These are phyloP conservation scores for Rhynchosporium secalis DNA, from an alignment of 2,329 filamentous ascomycete genomes.

Conservation along the genomic window DNA sequence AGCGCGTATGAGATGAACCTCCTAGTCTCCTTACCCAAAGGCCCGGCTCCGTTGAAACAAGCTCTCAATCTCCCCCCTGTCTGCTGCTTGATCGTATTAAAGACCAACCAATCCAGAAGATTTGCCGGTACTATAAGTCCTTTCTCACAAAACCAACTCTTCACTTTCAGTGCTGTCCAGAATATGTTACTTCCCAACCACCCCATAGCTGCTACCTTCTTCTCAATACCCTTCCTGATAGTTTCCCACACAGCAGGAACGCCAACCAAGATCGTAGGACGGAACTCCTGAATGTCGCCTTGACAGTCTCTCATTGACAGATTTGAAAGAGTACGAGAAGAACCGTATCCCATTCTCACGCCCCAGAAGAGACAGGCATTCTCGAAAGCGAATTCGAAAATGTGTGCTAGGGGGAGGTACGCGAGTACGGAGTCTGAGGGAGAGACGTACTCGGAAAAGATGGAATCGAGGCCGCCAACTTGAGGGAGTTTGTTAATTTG, in stretches of 20 bases:
- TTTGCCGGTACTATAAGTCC: constrained; percentile 53
- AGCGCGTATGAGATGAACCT: constrained; percentile 87
- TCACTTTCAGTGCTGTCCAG: constrained; percentile 60
- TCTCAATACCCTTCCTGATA: constrained; percentile 88
- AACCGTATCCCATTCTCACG: constrained; percentile 89
- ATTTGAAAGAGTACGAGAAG: constrained; percentile 83
- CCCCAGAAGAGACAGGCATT: constrained; percentile 87
- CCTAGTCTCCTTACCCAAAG: constrained; percentile 80
- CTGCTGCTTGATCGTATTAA: constrained; percentile 83
- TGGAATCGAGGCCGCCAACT: constrained; percentile 77
- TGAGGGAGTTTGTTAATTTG: constrained; percentile 4
- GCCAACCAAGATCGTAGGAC: constrained; percentile 85
- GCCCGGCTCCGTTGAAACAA: constrained; percentile 90
- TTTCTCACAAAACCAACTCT: constrained; percentile 54
- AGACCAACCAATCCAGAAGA: constrained; percentile 77
- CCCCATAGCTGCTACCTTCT: constrained; percentile 70
- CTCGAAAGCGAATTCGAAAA: constrained; percentile 93
- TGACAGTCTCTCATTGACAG: constrained; percentile 81
- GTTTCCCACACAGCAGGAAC: constrained; percentile 97
- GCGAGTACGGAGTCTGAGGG: constrained; percentile 78
- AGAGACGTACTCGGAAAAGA: constrained; percentile 75
- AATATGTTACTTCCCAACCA: constrained; percentile 72
- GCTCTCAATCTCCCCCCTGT: constrained; percentile 86
- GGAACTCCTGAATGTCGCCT: constrained; percentile 90
- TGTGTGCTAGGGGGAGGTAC: constrained; percentile 92